Percentiles rank a stretch among this genome's conserved stretches.
phyloP scores from a whole-genome alignment of 257 asterid species.

The Fraxinus quadrangulata region DNA sequence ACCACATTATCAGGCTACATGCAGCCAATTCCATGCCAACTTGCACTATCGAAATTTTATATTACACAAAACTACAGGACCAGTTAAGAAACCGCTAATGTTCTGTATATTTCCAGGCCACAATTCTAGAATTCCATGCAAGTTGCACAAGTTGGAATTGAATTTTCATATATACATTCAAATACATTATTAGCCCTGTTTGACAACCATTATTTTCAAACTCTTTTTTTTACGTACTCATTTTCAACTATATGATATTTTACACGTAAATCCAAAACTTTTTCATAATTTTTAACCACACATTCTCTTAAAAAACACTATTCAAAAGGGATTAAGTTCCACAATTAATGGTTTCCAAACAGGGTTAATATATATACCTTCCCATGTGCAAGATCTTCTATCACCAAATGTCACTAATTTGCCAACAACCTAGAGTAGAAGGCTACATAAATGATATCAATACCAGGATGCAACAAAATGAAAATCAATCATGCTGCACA shows the following conservation, averaged over 20 bases:
- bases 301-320: no score
- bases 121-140: conserved; percentile 30
- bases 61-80: conserved; percentile 10
- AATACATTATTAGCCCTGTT: background rate
- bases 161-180: conserved; percentile 17
- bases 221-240: no score
- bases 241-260: no score
- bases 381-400: conserved; percentile 3
- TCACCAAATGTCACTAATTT: conserved; percentile 8
- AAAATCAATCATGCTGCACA: background rate
- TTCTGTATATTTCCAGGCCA: conserved; percentile 25
- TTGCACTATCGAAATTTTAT: conserved; percentile 21
- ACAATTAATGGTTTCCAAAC: no score
- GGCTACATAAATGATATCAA: background rate
- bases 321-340: no score
- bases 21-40: conserved; percentile 43
- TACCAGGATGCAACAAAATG: background rate
- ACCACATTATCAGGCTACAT: conserved; percentile 27
- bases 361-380: background rate
- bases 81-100: conserved; percentile 14
- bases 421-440: background rate
- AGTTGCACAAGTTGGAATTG: conserved; percentile 38
- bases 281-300: no score
- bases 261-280: no score
- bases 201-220: no score